A percentile compares a stretch with the other conserved stretches of the same genome.
Conservation (phyloP, 768 basidiomycete genomes). For the Gloeopeniophorella convolvens region DNA sequence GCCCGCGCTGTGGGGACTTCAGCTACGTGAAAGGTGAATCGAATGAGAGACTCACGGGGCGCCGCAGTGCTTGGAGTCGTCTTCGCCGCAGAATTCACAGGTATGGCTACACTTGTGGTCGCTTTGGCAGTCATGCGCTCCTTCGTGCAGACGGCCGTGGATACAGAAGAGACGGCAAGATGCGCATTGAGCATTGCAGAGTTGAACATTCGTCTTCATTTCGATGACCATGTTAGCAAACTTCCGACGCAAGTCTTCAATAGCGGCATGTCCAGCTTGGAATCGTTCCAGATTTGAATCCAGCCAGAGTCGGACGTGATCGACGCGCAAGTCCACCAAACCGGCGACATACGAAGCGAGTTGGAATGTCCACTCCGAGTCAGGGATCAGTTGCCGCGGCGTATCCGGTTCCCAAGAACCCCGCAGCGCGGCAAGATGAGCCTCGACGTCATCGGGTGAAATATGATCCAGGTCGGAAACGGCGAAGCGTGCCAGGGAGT, state of each 20-base stretch:
- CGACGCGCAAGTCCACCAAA: conserved; percentile 37
- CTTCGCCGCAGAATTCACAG: conserved; percentile 40
- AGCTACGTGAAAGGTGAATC: background rate
- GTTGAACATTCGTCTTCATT: conserved; percentile 37
- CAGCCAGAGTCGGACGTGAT: conserved; percentile 48
- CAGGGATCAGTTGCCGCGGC: conserved; percentile 31
- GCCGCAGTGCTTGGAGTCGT: conserved; percentile 33
- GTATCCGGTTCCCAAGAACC: conserved; percentile 28
- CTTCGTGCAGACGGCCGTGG: conserved; percentile 38
- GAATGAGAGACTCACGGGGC: conserved; percentile 35
- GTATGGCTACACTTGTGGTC: conserved; percentile 38
- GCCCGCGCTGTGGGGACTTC: conserved; percentile 41
- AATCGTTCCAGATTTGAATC: conserved; percentile 43
- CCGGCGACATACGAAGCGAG: conserved; percentile 35
- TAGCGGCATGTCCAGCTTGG: conserved; percentile 35
- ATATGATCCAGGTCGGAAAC: conserved; percentile 24
- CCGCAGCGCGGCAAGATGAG: conserved; percentile 22
- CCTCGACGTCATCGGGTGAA: conserved; percentile 24
- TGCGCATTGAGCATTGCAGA: conserved; percentile 44
- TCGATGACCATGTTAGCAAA: conserved; percentile 41
- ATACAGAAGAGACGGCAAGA: conserved; percentile 46
- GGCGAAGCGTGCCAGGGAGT: conserved; percentile 33
- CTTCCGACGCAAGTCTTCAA: conserved; percentile 39
- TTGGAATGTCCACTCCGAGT: conserved; percentile 36
- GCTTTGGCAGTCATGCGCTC: conserved; percentile 44